Evolutionary conservation across 352 stramenopile species (phyloP), one percentile per base, ranked within the genome.

Genomic region (Blastocystis sp.): DNA sequence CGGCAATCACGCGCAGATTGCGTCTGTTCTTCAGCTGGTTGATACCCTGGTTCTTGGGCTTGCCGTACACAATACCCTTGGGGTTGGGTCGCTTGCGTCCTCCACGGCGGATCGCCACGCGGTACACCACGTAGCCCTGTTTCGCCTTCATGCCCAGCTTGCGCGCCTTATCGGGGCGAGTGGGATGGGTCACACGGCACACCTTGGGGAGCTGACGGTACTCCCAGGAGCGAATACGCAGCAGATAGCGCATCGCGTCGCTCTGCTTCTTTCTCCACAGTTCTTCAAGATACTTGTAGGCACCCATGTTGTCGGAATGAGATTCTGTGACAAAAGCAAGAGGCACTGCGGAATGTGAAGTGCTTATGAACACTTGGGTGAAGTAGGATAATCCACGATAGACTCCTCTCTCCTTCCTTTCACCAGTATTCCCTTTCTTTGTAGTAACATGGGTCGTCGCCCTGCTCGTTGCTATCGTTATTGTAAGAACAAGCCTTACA

Each of bases 401-500:
- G 17, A 69, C 6, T 81, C 11, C 38, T 19, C 11, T 81, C n/a
- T 7, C 57, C 21, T 81, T 71, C 71, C 11, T 60, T 74, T 40
- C 9, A 28, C 34, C 63, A 19, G 40, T 0, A 48, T 71, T 71
- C n/a, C 60, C 71, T 74, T 81, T 74, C 24, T 34, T 64, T 63
- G 19, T 54, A 68, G 19, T 24, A 71, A 68, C 0, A 81, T 81
- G 71, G 71, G 71, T 71, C 71, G 71, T 81, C 71, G 71, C 63
- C 96, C 96, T 90, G 95, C 96, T 91, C 96, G 96, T 92, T 99
- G 96, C 93, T 98, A 98, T 94, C 96, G 97, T 92, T 99, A 98
- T 95, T 91, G 76, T 93, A 99, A 99, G 95, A 99, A 99, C 95
- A 99, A 99, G 93, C 97, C 97, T 71, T 99, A 98, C 94, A 98